A percentile compares a stretch with the other conserved stretches of the same genome.
phyloP scores from a whole-genome alignment of 129 eudicot species.

The Saposhnikovia divaricata region DNA sequence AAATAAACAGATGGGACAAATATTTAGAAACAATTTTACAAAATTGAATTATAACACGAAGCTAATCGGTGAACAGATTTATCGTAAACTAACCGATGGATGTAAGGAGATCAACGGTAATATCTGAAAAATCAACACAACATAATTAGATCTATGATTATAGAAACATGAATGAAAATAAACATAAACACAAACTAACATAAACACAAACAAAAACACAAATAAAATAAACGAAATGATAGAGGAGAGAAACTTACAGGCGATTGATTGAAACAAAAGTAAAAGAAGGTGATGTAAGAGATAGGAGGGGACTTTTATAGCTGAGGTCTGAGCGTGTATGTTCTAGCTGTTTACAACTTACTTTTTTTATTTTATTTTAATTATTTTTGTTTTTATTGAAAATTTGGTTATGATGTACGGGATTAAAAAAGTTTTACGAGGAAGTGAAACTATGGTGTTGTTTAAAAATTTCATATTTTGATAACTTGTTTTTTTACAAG shows the following conservation, averaged over 20 bases:
- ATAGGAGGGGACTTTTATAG: conserved; percentile 4
- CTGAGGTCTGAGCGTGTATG: neutral
- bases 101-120: neutral
- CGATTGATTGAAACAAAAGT: neutral
- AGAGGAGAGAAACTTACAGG: neutral
- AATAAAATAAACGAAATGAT: neutral
- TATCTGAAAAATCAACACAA: neutral
- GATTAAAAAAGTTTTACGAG: too few species aligned
- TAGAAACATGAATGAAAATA: neutral
- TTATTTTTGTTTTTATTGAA: too few species aligned
- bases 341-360: neutral
- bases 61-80: neutral
- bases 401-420: too few species aligned
- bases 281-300: neutral
- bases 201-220: neutral
- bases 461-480: too few species aligned
- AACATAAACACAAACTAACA: too few species aligned
- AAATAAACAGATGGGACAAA: neutral
- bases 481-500: too few species aligned
- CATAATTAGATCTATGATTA: neutral
- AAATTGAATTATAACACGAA: neutral
- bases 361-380: neutral
- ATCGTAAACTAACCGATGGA: neutral
- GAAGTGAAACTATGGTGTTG: too few species aligned
- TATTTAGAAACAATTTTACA: neutral